Evolutionary conservation across 139 green algal species (phyloP).

Genomic region (Asterochloris erici): DNA sequence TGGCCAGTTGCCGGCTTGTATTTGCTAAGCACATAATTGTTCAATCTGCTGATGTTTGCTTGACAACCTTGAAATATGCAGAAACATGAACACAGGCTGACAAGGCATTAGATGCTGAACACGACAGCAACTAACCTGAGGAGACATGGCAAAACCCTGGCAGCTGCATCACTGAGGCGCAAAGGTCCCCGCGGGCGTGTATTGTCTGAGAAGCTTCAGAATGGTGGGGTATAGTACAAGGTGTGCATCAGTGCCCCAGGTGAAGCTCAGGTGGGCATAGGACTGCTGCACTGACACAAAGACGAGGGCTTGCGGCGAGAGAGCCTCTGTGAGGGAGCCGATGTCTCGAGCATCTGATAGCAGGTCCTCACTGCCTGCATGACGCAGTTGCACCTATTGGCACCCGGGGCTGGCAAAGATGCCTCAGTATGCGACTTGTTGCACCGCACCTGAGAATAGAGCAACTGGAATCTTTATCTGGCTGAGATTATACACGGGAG

Average conservation of each 20-base stretch:
- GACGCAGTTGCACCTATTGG: too few species aligned
- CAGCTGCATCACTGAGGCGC: too few species aligned
- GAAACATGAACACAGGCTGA: too few species aligned
- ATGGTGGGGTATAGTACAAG: conserved; percentile 36
- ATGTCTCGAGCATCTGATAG: conserved; percentile 50
- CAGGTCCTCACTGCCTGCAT: conserved; percentile 41
- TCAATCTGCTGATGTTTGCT: too few species aligned
- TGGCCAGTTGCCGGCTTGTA: too few species aligned
- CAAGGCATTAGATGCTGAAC: too few species aligned
- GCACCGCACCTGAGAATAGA: conserved; percentile 40
- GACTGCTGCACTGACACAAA: conserved; percentile 34
- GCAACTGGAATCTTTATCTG: conserved; percentile 37
- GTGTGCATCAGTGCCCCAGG: conserved; percentile 37
- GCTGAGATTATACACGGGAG: conserved; percentile 43
- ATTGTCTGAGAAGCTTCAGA: conserved; percentile 27
- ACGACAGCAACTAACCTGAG: too few species aligned
- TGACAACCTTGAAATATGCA: too few species aligned
- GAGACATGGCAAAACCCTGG: too few species aligned
- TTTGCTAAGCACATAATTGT: too few species aligned
- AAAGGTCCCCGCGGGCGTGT: too few species aligned
- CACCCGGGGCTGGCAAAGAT: too few species aligned
- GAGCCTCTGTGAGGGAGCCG: conserved; percentile 24
- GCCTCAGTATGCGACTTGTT: not conserved
- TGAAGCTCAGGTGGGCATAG: conserved; percentile 65
- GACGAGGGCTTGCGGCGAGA: conserved; percentile 27